Percentiles rank a stretch among this genome's conserved stretches.
Evolutionary conservation across 805 yeast species (phyloP).

Genomic region (Allodekkera sacchari): DNA sequence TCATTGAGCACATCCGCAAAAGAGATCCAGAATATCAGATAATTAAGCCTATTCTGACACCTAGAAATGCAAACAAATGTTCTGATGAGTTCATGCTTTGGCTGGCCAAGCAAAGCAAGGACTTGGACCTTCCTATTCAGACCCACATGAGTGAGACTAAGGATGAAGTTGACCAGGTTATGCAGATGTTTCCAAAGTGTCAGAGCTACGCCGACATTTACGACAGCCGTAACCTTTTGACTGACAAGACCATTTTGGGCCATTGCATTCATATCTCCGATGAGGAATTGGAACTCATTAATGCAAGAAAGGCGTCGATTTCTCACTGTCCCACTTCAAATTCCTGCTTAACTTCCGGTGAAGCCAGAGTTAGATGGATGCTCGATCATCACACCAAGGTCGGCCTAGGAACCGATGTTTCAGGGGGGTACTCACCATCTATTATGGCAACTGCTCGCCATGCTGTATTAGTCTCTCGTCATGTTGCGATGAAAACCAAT

Average conservation of each 20-base stretch:
- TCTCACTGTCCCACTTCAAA: conserved; percentile 89
- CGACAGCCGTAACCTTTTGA: conserved; percentile 48
- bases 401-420: conserved; percentile 66
- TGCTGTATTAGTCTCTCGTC: conserved; percentile 60
- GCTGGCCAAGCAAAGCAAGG: conserved; percentile 28
- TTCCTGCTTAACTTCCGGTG: conserved; percentile 77
- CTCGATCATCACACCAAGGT: conserved; percentile 60
- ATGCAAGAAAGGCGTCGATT: conserved; percentile 49
- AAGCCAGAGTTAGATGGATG: conserved; percentile 65
- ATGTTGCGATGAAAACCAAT: conserved; percentile 45
- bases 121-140: conserved; percentile 51
- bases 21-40: conserved; percentile 41
- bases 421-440: conserved; percentile 63
- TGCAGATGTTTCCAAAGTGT: conserved; percentile 61
- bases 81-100: conserved; percentile 47
- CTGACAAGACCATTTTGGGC: conserved; percentile 64
- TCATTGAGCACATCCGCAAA: conserved; percentile 43
- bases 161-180: conserved; percentile 65
- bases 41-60: conserved; percentile 71
- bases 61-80: conserved; percentile 87
- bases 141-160: conserved; percentile 78
- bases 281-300: conserved; percentile 51
- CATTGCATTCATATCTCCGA: conserved; percentile 71
- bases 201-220: conserved; percentile 66
- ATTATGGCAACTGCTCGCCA: conserved; percentile 55